Evolutionary conservation across 176 grass and related monocot species (phyloP), one percentile per base, ranked within the genome.

Genomic region (Rhipidocladum racemiflorum): DNA sequence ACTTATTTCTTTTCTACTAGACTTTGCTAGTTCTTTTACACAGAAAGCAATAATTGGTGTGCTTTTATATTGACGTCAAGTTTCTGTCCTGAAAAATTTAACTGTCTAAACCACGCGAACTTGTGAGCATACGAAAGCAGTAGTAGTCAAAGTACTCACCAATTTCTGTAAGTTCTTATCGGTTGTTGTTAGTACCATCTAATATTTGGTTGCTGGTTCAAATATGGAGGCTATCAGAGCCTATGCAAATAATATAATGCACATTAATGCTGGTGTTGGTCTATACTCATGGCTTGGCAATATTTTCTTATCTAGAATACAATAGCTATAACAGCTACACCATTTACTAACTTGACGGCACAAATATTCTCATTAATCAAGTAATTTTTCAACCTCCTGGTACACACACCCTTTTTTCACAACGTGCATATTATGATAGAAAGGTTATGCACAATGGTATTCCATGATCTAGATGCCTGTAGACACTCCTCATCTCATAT

Each of bases 11-110:
- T 61, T 70, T 62, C 46, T 53, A 28, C 54, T 75, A 25, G 24
- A 36, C 29, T 71, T 81, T 87, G 29, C 63, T 70, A 40, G 75
- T 34, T 84, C 44, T 16, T 42, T 75, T 11, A 7, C 67, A 51
- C 42, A 24, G 9, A 68, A 51, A 69, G n/a, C 48, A 63, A 74
- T 56, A 51, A 30, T 76, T 78, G 40, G 11, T 80, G 46, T 51
- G 17, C 34, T 74, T 84, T 60, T 79, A 68, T 30, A 72, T 80
- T 43, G 30, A 25, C 39, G 17, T 18, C 27, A 42, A 75, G n/a
- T 72, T 74, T 67, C 35, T 50, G 51, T 68, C 59, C 62, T 74
- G 68, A 62, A 66, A 72, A 74, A 66, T 17, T 45, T 2, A 48
- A 39, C 8, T n/a, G 34, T 81, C 17, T 75, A 23, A n/a, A 77